phyloP scores from a whole-genome alignment of 2,329 filamentous ascomycete species.

The Diaporthe sp. region DNA sequence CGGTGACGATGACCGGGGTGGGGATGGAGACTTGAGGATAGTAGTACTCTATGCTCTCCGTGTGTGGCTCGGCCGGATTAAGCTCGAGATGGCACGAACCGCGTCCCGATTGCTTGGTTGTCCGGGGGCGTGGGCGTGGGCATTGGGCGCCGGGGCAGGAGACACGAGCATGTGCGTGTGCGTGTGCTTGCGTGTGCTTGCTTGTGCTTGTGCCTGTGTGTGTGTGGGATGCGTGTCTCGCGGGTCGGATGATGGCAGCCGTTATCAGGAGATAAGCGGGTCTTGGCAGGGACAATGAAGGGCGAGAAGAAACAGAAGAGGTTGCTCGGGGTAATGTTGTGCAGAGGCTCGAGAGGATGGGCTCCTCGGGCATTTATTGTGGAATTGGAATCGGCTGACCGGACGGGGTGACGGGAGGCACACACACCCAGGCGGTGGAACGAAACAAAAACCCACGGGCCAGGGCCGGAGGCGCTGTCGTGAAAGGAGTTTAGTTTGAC shows the following conservation, averaged over 20 bases:
- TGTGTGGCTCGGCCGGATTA: conserved; percentile 25
- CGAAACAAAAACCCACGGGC: conserved; percentile 32
- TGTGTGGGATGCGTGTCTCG: conserved; percentile 32
- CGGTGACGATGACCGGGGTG: not conserved
- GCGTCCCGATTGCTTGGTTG: conserved; percentile 31
- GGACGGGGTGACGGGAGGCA: conserved; percentile 25
- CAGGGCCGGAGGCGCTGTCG: conserved; percentile 32
- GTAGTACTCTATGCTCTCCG: not conserved
- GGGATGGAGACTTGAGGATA: conserved; percentile 17
- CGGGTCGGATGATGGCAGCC: conserved; percentile 15
- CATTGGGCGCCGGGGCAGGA: not conserved
- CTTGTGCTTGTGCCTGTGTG: not conserved
- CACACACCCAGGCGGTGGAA: conserved; percentile 26
- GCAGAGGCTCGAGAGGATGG: conserved; percentile 52
- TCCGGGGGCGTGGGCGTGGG: conserved; percentile 13
- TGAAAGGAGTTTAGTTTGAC: conserved; percentile 31
- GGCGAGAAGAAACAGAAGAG: conserved; percentile 27
- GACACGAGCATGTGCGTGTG: conserved; percentile 6
- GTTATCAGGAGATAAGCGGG: conserved; percentile 31
- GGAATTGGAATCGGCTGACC: conserved; percentile 17
- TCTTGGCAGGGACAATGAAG: conserved; percentile 30
- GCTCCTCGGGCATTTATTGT: conserved; percentile 41
- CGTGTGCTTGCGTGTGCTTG: not conserved
- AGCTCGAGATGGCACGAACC: conserved; percentile 32
- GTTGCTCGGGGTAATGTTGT: conserved; percentile 62